phyloP scores from a whole-genome alignment of 768 basidiomycete species.

The Lactifluus volemus region DNA sequence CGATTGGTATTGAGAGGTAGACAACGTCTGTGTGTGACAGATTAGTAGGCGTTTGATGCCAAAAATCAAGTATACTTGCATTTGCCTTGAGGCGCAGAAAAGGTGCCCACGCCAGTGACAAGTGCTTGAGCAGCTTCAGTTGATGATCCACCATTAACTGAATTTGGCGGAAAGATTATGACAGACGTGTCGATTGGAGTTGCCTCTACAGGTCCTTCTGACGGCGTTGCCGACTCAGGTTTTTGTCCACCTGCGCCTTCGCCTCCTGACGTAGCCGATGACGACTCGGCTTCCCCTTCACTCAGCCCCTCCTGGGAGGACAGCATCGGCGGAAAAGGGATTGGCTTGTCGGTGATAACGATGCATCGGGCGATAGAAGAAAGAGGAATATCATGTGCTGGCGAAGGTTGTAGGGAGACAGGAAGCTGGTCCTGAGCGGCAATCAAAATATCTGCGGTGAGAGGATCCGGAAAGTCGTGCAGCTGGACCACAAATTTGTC shows the following conservation, averaged over 20 bases:
- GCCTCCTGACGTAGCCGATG: conserved; percentile 6
- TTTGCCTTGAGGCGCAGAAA: conserved; percentile 67
- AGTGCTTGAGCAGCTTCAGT: conserved; percentile 46
- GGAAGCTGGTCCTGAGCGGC: conserved; percentile 34
- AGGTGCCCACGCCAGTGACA: conserved; percentile 61
- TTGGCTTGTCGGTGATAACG: conserved; percentile 40
- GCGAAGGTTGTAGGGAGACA: background rate
- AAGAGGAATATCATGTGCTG: background rate
- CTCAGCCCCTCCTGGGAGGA: conserved; percentile 23
- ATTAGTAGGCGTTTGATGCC: background rate
- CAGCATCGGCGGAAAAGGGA: conserved; percentile 26
- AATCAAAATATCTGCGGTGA: conserved; percentile 48
- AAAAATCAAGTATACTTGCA: conserved; percentile 36
- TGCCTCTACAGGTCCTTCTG: background rate
- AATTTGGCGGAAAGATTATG: conserved; percentile 66
- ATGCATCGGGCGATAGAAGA: conserved; percentile 37
- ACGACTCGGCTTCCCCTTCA: conserved; percentile 19
- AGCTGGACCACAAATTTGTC: conserved; percentile 39
- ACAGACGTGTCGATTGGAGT: conserved; percentile 50
- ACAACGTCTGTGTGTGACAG: conserved; percentile 12
- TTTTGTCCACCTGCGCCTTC: background rate
- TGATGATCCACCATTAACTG: conserved; percentile 40
- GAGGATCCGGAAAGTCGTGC: conserved; percentile 50
- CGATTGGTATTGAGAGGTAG: conserved; percentile 17
- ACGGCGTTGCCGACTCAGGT: background rate